Base-by-base conservation (phyloP, 2,329 filamentous ascomycete species). In the Ampelomyces quisqualis region DNA sequence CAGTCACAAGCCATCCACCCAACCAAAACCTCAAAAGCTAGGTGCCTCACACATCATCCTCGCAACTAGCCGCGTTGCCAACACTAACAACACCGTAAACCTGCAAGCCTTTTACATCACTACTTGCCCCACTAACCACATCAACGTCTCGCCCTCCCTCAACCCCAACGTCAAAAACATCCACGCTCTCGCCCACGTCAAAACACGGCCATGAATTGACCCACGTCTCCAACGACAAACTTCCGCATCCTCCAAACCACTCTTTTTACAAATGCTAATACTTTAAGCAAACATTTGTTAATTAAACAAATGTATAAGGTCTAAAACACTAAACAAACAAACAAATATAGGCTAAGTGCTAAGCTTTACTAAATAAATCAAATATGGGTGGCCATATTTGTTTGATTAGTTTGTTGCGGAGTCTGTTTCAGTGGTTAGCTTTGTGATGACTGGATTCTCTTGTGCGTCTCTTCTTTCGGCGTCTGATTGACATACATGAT, bases 181-280 rank as follows among this genome's bases (percentile, higher is more conserved):
- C 14, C 79, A 73, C 49, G 76, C 72, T 1, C 51, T 79, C 2
- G 77, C 77, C 22, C 77, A 80, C 47, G 71, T 74, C 34, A 75
- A 78, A 39, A 75, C n/a, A 76, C 30, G 70, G 71, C 0, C 73
- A 76, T 5, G 74, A 74, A 10, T 79, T 80, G 56, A 79, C 77
- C 2, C 77, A 80, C 59, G 71, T 80, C 47, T 76, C 74, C 3
- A 79, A 78, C 62, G 76, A 80, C 57, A 76, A n/a, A 79, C 60
- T 78, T 72, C 55, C 74, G 77, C 40, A 72, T 80, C 56, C 51
- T 79, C 31, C 67, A 70, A 17, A 60, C 67, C 44, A 78, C 77
- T 45, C 51, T 78, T 32, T 34, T 15, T 28, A 20, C 35, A n/a
- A n/a, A n/a, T n/a, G n/a, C n/a, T n/a, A n/a, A n/a, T n/a, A n/a